Evolutionary conservation across 441 rosid genomes (phyloP), one percentile per base, ranked within the genome.

Genomic region (Brassica hybrid): DNA sequence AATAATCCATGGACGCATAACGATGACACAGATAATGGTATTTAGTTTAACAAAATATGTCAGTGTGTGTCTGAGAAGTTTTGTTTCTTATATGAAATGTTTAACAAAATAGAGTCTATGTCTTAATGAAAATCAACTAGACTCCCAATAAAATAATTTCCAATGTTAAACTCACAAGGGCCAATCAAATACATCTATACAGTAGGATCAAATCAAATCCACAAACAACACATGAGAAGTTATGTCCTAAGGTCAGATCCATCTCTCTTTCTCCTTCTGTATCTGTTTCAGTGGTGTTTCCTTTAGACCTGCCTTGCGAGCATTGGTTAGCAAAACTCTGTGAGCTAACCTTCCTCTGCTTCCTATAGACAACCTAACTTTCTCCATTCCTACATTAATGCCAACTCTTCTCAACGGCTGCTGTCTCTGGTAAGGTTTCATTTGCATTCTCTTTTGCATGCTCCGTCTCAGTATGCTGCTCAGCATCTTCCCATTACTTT

Each of bases 1-100:
- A 94, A 93, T 61, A 95, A 95, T 64, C 98, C 99, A 23, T 95
- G 98, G 99, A 93, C 99, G 48, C 76, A 88, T 80, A 98, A 91
- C 61, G 98, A 95, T 81, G 99, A 93, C 85, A 89, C 96, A 17
- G 94, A 93, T 75, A 93, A 83, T 18, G 88, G 99, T 95, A 76
- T 57, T 74, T 72, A 71, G 7, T 1, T 38, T 50, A 9, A 52
- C 13, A 17, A 64, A 71, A 52, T 4, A 52, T 52, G 19, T 9
- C 19, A 7, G 10, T 34, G 41, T n/a, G n/a, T n/a, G n/a, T n/a
- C n/a, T n/a, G n/a, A n/a, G n/a, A n/a, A n/a, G n/a, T n/a, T n/a
- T n/a, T n/a, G n/a, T n/a, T n/a, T n/a, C n/a, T n/a, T n/a, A n/a
- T n/a, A n/a, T 30, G 34, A 30, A 30, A 30, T 30, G 34, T 30